These are phyloP conservation scores for Blastosporella zonata DNA, from an alignment of 1,284 basidiomycete species.

Conservation along the genomic window DNA sequence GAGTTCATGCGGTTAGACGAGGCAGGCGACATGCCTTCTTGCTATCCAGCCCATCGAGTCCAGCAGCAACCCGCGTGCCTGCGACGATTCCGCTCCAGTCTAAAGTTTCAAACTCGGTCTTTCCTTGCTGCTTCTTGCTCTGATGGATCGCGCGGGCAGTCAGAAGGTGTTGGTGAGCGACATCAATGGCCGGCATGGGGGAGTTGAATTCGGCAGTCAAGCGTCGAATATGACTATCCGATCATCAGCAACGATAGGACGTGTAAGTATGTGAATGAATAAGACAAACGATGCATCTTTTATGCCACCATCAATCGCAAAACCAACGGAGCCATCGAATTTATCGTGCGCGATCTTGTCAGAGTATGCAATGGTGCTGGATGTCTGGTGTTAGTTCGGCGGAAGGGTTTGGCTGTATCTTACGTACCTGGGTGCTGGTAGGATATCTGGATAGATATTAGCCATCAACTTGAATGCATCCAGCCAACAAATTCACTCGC, in stretches of 20 bases:
- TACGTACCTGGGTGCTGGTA: constrained; percentile 60
- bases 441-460: constrained; percentile 38
- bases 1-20: too few species aligned
- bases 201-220: constrained; percentile 64
- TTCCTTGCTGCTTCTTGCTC: constrained; percentile 43
- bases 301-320: constrained; percentile 86
- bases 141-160: constrained; percentile 71
- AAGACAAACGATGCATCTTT: constrained; percentile 62
- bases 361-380: constrained; percentile 56
- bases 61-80: constrained; percentile 66
- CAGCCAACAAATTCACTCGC: constrained; percentile 30
- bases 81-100: constrained; percentile 77
- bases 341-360: constrained; percentile 68
- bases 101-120: constrained; percentile 46
- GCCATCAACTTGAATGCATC: constrained; percentile 21
- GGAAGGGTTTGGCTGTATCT: neutral
- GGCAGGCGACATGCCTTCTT: constrained; percentile 27
- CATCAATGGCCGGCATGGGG: constrained; percentile 80
- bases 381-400: constrained; percentile 4
- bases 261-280: neutral
- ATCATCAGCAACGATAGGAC: constrained; percentile 6
- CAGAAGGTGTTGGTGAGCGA: constrained; percentile 75
- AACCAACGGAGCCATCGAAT: constrained; percentile 80
- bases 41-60: constrained; percentile 60
- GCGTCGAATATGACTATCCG: constrained; percentile 55